Base-by-base conservation (phyloP, 139 green algal species). In the Ostreobium quekettii region DNA sequence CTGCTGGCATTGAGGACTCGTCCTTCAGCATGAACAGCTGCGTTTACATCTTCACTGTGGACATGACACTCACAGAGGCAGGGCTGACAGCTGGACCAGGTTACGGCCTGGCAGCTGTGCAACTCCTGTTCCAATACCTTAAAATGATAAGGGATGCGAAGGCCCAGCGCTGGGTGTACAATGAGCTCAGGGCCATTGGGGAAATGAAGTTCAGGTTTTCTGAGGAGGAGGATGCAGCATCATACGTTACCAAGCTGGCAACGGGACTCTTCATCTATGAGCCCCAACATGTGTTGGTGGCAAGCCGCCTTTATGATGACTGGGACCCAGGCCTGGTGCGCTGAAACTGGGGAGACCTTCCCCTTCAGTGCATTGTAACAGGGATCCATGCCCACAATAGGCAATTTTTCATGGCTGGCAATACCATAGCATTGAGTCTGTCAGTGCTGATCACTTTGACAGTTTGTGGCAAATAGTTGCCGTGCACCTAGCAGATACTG, bases 111-210 rank as follows among this genome's bases (percentile, higher is more conserved):
- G 83, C 77, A 22, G 62, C 74, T 6, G 79, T 85, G 33, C 72
- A 29, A 24, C 74, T 94, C 48, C 35, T 96, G 37, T 97, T 95
- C 48, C 53, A 90, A 42, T 97, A 95, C 78, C 59, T 98, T 2
- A 53, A 36, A 22, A 83, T 97, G 85, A 77, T 97, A 70, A 60
- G 71, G 15, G 1, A n/a, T 19, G 71, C 39, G 33, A 76, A 74
- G 7, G 78, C 82, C 1, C 84, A 87, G 76, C 59, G 84, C 49
- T 99, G 93, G 93, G 86, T 93, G 46, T 97, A 82, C 67, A 53
- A 85, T 8, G 93, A 99, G 82, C 71, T 95, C 49, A 71, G 77
- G 32, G 66, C 74, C 28, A 87, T 96, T 2, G 74, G 81, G 1
- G 74, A 83, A 31, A 89, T 93, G 73, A 84, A 81, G 48, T 91